Conservation (phyloP, 441 rosid species). For the Melastoma candidum region DNA sequence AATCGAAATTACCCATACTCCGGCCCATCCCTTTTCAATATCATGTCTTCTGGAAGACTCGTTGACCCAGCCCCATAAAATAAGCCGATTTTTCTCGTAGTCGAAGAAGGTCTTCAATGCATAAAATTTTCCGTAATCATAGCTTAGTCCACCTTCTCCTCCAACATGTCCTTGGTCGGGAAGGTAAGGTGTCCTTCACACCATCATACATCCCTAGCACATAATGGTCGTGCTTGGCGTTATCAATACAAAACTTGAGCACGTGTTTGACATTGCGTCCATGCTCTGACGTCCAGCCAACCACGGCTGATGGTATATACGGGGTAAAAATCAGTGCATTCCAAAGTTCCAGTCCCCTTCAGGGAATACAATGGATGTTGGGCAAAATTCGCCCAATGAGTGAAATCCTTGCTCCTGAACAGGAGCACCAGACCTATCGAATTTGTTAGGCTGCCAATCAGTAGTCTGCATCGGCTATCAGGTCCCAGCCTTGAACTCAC, state of each 20-base stretch:
- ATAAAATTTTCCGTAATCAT: constrained; percentile 10
- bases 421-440: constrained; percentile 6
- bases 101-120: constrained; percentile 9
- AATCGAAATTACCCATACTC: background rate
- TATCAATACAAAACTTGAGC: constrained; percentile 3
- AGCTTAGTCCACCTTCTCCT: background rate
- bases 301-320: background rate
- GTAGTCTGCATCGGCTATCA: constrained; percentile 9
- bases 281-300: constrained; percentile 4
- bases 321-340: constrained; percentile 11
- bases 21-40: constrained; percentile 6
- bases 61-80: constrained; percentile 1
- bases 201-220: background rate
- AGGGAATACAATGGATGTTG: constrained; percentile 2
- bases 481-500: constrained; percentile 12
- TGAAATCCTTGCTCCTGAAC: constrained; percentile 5
- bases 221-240: background rate
- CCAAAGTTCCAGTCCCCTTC: constrained; percentile 6
- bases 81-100: constrained; percentile 1
- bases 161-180: background rate
- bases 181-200: background rate
- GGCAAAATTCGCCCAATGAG: constrained; percentile 2
- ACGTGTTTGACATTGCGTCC: constrained; percentile 8
- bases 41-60: background rate
- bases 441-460: constrained; percentile 10